phyloP scores from a whole-genome alignment of 108 stramenopile genomes.

The Chaetoceros tenuissimus region DNA sequence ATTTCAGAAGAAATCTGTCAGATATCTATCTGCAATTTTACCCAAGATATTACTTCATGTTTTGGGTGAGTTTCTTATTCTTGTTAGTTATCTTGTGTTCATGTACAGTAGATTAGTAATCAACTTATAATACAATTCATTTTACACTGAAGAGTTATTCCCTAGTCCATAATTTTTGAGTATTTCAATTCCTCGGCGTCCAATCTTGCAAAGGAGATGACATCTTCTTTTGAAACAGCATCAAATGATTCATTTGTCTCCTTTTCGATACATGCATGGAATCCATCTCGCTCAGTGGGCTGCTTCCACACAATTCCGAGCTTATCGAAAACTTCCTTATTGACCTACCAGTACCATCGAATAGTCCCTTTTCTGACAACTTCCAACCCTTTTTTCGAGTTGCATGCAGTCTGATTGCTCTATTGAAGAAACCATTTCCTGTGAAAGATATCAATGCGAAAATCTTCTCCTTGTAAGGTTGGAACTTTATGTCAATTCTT shows the following conservation, averaged over 20 bases:
- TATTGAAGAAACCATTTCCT: slow-evolving; percentile 50
- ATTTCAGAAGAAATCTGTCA: too few relatives aligned
- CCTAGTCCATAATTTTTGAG: too few relatives aligned
- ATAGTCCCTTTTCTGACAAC: slow-evolving; percentile 45
- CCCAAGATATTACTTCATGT: too few relatives aligned
- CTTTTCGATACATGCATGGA: slow-evolving; percentile 28
- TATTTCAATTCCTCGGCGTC: too few relatives aligned
- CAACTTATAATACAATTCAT: too few relatives aligned
- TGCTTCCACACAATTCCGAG: slow-evolving; percentile 35
- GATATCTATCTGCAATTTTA: too few relatives aligned
- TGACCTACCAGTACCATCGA: slow-evolving; percentile 8
- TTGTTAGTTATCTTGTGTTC: too few relatives aligned
- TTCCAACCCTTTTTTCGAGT: slow-evolving; percentile 10
- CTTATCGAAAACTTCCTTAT: slow-evolving; percentile 40
- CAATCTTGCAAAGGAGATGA: too few relatives aligned
- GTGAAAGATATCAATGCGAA: slow-evolving; percentile 55
- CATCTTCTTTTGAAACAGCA: too few relatives aligned
- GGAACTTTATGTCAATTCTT: slow-evolving; percentile 44
- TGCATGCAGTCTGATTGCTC: slow-evolving; percentile 48
- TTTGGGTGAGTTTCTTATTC: too few relatives aligned
- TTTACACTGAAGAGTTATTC: too few relatives aligned
- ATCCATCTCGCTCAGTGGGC: slow-evolving; percentile 38
- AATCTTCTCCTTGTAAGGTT: slow-evolving; percentile 32
- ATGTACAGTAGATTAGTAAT: too few relatives aligned
- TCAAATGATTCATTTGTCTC: not conserved